phyloP scores from a whole-genome alignment of 225 moss, liverwort and hornwort species.

The Anthoceros angustus region DNA sequence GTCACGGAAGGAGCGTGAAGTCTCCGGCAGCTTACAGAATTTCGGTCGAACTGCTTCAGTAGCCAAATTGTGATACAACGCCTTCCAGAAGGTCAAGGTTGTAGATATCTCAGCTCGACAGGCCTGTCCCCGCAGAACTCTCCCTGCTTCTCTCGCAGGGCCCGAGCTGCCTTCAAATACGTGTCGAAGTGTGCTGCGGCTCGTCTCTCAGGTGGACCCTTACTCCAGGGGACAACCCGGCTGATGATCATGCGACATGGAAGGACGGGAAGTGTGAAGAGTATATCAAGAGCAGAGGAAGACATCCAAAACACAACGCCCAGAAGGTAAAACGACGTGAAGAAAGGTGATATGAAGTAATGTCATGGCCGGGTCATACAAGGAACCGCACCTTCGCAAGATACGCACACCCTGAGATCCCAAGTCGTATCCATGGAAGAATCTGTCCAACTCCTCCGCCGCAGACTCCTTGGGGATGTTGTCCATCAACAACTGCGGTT shows the following conservation, averaged over 20 bases:
- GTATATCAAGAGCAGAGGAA: not conserved
- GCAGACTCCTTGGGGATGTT: conserved; percentile 31
- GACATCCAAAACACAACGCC: not conserved
- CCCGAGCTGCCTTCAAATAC: conserved; percentile 58
- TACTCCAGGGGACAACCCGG: conserved; percentile 5
- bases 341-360: not conserved
- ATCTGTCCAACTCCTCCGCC: conserved; percentile 56
- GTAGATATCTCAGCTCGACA: conserved; percentile 51
- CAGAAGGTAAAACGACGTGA: not conserved
- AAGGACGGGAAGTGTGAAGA: not conserved
- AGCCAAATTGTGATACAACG: too few species aligned
- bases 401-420: conserved; percentile 32
- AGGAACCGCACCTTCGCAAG: conserved; percentile 31
- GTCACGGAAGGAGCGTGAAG: too few species aligned
- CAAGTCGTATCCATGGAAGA: conserved; percentile 62
- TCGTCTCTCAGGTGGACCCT: conserved; percentile 25
- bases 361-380: not conserved
- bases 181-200: conserved; percentile 54
- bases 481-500: conserved; percentile 48
- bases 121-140: conserved; percentile 38
- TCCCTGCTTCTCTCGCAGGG: conserved; percentile 63
- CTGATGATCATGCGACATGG: not conserved
- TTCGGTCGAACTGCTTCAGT: too few species aligned
- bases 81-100: not conserved
- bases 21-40: too few species aligned